These are phyloP conservation scores for Eucalyptus lansdowneana DNA, from an alignment of 345 rosid species.

Conservation along the genomic window DNA sequence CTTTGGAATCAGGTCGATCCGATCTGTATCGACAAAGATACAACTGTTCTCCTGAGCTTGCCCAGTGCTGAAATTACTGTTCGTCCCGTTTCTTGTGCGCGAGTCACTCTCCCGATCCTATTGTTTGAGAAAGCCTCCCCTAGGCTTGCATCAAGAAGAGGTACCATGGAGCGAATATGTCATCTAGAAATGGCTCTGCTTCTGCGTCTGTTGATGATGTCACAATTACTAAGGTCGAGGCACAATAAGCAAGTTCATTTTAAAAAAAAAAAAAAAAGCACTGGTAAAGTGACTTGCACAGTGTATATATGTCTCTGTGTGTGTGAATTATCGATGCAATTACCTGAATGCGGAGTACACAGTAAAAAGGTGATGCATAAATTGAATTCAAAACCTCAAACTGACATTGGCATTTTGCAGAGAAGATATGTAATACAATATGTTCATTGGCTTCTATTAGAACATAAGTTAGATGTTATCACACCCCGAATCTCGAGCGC, in stretches of 20 bases:
- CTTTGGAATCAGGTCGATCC: too few species aligned
- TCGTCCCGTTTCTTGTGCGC: too few species aligned
- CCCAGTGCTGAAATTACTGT: too few species aligned
- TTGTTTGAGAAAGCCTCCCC: too few species aligned
- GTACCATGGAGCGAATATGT: neutral
- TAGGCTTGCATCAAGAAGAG: too few species aligned
- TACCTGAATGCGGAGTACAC: neutral
- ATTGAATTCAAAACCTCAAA: neutral
- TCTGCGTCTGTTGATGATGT: neutral
- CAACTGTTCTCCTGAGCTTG: too few species aligned
- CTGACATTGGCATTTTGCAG: neutral
- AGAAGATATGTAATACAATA: neutral
- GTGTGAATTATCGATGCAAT: neutral
- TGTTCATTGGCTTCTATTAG: neutral
- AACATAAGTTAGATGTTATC: neutral
- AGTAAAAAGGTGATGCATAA: neutral
- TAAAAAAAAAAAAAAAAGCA: neutral
- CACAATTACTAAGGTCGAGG: neutral
- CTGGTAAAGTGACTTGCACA: neutral
- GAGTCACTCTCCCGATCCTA: too few species aligned
- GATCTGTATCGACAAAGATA: too few species aligned
- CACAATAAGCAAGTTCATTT: neutral
- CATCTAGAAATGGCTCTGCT: neutral
- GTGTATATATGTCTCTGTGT: too few species aligned
- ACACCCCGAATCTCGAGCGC: too few species aligned